These are phyloP conservation scores for Plectosphaerella sp. DNA, from an alignment of 2,329 filamentous ascomycete genomes.

Conservation along the genomic window DNA sequence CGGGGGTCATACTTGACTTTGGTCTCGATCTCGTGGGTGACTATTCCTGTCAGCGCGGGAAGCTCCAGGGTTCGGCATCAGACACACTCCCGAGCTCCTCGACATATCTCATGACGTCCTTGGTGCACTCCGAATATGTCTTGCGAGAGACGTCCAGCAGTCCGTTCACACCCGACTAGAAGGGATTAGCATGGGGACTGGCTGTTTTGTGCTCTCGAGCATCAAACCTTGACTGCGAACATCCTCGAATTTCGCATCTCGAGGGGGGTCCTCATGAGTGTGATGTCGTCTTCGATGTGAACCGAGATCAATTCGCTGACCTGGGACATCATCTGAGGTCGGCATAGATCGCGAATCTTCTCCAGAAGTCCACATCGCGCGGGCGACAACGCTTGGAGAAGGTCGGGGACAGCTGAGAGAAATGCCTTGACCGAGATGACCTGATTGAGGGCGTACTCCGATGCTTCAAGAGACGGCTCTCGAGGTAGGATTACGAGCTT, in stretches of 20 bases:
- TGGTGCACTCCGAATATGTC: constrained; percentile 83
- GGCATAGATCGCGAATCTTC: constrained; percentile 67
- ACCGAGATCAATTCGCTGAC: constrained; percentile 62
- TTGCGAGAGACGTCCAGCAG: constrained; percentile 84
- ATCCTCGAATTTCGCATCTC: constrained; percentile 86
- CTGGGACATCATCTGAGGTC: constrained; percentile 53
- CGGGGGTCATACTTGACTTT: constrained; percentile 72
- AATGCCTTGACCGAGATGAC: constrained; percentile 85
- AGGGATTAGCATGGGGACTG: constrained; percentile 8
- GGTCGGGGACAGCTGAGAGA: constrained; percentile 59
- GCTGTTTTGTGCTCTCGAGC: no score
- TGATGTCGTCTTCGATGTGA: constrained; percentile 76
- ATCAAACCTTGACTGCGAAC: constrained; percentile 72
- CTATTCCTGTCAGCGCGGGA: constrained; percentile 24
- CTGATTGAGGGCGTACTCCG: constrained; percentile 80
- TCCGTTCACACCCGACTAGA: constrained; percentile 71
- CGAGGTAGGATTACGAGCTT: constrained; percentile 74
- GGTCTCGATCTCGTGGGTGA: constrained; percentile 52
- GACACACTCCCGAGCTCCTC: constrained; percentile 58
- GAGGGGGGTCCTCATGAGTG: constrained; percentile 71
- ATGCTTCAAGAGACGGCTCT: constrained; percentile 60
- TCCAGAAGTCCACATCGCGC: constrained; percentile 60
- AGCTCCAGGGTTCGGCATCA: neutral
- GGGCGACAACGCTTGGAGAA: constrained; percentile 64
- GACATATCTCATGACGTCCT: constrained; percentile 70